phyloP scores from a whole-genome alignment of 2,329 filamentous ascomycete species.

The Arthrinium phaeospermum region DNA sequence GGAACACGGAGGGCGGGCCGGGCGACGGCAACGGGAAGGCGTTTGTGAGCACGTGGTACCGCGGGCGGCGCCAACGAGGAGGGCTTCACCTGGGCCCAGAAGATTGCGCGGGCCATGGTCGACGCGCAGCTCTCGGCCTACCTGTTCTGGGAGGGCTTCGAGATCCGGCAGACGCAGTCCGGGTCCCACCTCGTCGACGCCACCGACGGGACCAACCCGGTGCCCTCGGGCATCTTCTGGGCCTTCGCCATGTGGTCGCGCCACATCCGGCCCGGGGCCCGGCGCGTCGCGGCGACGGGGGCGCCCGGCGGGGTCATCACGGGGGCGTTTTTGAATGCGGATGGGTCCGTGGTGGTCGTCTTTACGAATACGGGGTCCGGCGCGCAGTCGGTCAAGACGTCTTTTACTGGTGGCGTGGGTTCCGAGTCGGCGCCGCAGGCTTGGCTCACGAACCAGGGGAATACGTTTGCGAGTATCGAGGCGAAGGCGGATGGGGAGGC shows the following conservation, averaged over 20 bases:
- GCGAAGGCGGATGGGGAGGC: slow-evolving; percentile 22
- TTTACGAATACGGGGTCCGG: slow-evolving; percentile 32
- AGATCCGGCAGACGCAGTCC: slow-evolving; percentile 35
- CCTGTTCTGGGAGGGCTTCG: slow-evolving; percentile 54
- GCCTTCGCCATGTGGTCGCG: slow-evolving; percentile 35
- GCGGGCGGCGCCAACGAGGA: slow-evolving; percentile 48
- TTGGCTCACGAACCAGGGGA: slow-evolving; percentile 27
- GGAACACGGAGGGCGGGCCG: slow-evolving; percentile 54
- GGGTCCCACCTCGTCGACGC: slow-evolving; percentile 37
- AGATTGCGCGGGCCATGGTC: slow-evolving; percentile 49
- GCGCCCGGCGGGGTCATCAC: slow-evolving; percentile 28
- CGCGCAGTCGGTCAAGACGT: slow-evolving; percentile 24
- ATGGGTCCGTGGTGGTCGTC: slow-evolving; percentile 29
- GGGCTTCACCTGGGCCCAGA: slow-evolving; percentile 38
- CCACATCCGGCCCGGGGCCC: slow-evolving; percentile 32
- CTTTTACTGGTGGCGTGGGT: slow-evolving; percentile 22
- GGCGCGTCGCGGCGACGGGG: slow-evolving; percentile 30
- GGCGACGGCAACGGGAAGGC: slow-evolving; percentile 32
- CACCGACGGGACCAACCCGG: slow-evolving; percentile 30
- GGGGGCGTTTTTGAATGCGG: slow-evolving; percentile 31
- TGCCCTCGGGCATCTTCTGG: slow-evolving; percentile 33
- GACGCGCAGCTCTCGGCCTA: slow-evolving; percentile 53
- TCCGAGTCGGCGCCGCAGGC: slow-evolving; percentile 25
- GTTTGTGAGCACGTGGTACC: slow-evolving; percentile 47
- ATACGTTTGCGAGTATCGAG: slow-evolving; percentile 23